These are phyloP conservation scores for Plantago coronopus DNA, from an alignment of 305 asterid species.

Conservation along the genomic window DNA sequence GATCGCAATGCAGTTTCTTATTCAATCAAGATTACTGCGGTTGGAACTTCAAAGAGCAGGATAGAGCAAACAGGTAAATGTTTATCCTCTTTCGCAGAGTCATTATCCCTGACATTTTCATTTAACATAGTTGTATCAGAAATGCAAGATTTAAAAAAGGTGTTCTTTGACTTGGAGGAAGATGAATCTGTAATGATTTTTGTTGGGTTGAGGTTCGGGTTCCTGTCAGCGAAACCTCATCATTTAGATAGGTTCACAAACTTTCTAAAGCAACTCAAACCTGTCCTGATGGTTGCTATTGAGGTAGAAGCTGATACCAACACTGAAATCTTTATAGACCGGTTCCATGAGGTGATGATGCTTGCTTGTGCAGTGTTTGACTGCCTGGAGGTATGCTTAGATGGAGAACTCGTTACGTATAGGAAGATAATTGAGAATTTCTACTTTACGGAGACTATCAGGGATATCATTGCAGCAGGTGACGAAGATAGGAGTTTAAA, in stretches of 20 bases:
- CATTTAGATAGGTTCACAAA: conserved; percentile 21
- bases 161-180: conserved; percentile 22
- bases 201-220: conserved; percentile 20
- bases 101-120: conserved; percentile 4
- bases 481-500: conserved; percentile 29
- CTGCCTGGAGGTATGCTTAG: conserved; percentile 27
- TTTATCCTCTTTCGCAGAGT: conserved; percentile 26
- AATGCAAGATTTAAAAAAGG: conserved; percentile 20
- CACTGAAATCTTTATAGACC: conserved; percentile 21
- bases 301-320: conserved; percentile 35
- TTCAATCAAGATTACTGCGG: conserved; percentile 31
- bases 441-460: conserved; percentile 12
- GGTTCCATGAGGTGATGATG: conserved; percentile 25
- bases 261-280: conserved; percentile 31
- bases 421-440: conserved; percentile 26
- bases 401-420: conserved; percentile 5
- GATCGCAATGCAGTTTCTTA: conserved; percentile 20
- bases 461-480: conserved; percentile 24
- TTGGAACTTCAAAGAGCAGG: conserved; percentile 25
- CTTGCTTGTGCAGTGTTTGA: conserved; percentile 25
- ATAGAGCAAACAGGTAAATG: conserved; percentile 31
- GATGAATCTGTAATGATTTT: conserved; percentile 30
- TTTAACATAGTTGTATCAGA: conserved; percentile 25
- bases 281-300: conserved; percentile 31
- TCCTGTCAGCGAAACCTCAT: conserved; percentile 23